Percentiles rank a stretch among this genome's conserved stretches.
Conservation (phyloP, 31 red algal genomes). For the Odonthalia washingtoniensis region DNA sequence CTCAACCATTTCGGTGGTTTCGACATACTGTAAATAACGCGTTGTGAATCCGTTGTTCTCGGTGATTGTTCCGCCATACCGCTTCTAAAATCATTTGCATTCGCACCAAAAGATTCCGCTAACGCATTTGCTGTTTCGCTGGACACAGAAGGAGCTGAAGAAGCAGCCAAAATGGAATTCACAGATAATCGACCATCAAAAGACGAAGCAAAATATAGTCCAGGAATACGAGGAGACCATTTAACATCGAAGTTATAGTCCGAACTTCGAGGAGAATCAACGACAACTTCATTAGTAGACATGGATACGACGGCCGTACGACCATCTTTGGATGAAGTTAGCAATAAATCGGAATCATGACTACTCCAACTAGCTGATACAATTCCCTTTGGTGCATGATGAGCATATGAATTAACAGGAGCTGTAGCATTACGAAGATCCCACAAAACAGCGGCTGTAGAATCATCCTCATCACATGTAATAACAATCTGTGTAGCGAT, state of each 20-base stretch:
- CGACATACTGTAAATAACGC: conserved; percentile 48
- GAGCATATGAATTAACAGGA: conserved; percentile 72
- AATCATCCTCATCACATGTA: conserved; percentile 79
- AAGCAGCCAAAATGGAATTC: conserved; percentile 73
- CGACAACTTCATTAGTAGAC: conserved; percentile 73
- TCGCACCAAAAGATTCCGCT: conserved; percentile 77
- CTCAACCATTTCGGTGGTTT: conserved; percentile 74
- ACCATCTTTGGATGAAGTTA: conserved; percentile 81
- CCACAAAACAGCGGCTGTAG: conserved; percentile 75
- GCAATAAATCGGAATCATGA: conserved; percentile 85
- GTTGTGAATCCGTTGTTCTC: conserved; percentile 48
- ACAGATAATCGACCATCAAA: conserved; percentile 71
- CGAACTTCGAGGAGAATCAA: conserved; percentile 58
- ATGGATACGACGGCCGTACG: conserved; percentile 73
- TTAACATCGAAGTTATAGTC: conserved; percentile 86
- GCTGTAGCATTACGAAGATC: conserved; percentile 87
- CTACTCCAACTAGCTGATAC: conserved; percentile 85
- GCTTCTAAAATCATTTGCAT: conserved; percentile 67
- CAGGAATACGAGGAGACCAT: conserved; percentile 84
- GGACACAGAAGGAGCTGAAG: conserved; percentile 73
- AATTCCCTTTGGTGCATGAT: conserved; percentile 76
- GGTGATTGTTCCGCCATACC: conserved; percentile 61
- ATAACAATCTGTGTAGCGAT: conserved; percentile 91
- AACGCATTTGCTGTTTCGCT: conserved; percentile 79
- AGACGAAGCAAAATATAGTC: conserved; percentile 75